These are phyloP conservation scores for Solanum pinnatisectum DNA, from an alignment of 257 asterid species.

Conservation along the genomic window DNA sequence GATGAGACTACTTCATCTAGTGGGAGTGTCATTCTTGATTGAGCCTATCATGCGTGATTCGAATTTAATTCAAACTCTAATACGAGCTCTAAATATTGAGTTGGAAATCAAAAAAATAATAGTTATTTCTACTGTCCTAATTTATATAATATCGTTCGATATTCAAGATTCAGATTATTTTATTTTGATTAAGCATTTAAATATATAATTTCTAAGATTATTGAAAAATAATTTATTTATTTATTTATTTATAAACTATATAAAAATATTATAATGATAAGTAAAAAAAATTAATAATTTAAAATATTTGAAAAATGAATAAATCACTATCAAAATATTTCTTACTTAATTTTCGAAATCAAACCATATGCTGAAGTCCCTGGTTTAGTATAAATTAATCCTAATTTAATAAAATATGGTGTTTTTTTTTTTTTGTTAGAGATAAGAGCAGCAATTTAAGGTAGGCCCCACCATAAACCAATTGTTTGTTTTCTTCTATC, in stretches of 20 bases:
- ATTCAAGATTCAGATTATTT: too few relatives aligned
- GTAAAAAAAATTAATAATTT: too few relatives aligned
- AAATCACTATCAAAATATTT: too few relatives aligned
- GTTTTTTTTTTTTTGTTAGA: background rate
- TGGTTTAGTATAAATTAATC: background rate
- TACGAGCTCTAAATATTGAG: fast-evolving
- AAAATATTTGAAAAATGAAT: too few relatives aligned
- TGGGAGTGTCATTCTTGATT: fast-evolving
- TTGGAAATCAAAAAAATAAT: too few relatives aligned
- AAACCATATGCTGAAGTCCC: background rate
- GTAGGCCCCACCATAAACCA: background rate
- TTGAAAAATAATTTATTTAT: too few relatives aligned
- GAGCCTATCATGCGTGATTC: fast-evolving
- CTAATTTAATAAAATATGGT: background rate
- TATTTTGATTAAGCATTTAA: background rate
- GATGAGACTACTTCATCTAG: fast-evolving
- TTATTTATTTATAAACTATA: too few relatives aligned
- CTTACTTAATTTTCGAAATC: too few relatives aligned
- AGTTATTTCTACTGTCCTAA: too few relatives aligned
- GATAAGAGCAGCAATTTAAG: background rate
- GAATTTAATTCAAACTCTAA: fast-evolving
- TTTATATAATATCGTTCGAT: too few relatives aligned
- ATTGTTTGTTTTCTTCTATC: background rate
- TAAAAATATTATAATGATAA: too few relatives aligned
- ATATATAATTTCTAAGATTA: too few relatives aligned